Evolutionary conservation across 1,139 yeast species (phyloP), one percentile per base, ranked within the genome.

Genomic region (Sugiyamaella xylanicola): DNA sequence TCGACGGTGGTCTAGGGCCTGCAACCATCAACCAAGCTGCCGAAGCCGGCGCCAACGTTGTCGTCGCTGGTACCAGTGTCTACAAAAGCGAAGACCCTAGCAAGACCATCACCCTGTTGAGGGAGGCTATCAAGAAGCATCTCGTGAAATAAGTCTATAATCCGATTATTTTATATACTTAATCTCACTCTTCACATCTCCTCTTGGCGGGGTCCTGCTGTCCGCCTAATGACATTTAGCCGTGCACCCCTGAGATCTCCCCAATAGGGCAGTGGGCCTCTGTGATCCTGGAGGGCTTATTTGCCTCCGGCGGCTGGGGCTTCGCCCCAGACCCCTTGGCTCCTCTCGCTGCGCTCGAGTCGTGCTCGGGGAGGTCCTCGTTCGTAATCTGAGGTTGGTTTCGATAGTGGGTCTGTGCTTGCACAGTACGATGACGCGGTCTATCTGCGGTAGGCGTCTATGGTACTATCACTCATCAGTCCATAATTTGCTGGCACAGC

Each of bases 21-120:
- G 91, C 83, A 50, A 93, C 95, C 4, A 84, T 90, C 54, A 87
- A 83, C 53, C 80, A 79, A 37, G 97, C 97, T 56, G 96, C 98
- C 20, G 79, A 80, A 56, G 97, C 97, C 9, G 98, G 98, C 56
- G 99, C 99, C 53, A 93, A 93, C 71, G 97, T 93, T 48, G 92
- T 95, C 69, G 99, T 93, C 54, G 98, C 99, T 1, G 99, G 99
- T 44, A 93, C 99, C 16, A 82, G 96, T 52, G 95, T 92, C 16
- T 93, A 91, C 75, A 84, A 85, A 61, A 95, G 97, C 13, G 76
- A 79, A 4, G 86, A 86, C 63, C 97, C 97, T 17, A 76, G 74
- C 27, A 86, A 82, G 61, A 86, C 89, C 65, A 91, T 92, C 63
- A 75, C 76, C 51, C 77, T 78, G 62, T 77, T 92, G 76, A 83